Evolutionary conservation across 306 rosid genomes (phyloP), one percentile per base, ranked within the genome.

Genomic region (Casuarina cunninghamiana): DNA sequence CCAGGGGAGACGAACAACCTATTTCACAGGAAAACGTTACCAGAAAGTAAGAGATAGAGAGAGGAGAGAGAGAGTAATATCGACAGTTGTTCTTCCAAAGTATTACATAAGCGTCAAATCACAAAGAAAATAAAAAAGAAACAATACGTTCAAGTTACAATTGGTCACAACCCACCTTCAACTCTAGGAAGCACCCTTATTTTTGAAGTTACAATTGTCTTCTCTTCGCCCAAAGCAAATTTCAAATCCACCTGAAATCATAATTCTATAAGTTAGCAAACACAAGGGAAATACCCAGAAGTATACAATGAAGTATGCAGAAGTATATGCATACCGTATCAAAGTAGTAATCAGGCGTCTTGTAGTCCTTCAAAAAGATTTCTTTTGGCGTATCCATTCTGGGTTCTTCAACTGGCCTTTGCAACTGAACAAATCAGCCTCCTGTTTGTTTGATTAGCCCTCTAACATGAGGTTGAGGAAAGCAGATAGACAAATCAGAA

Each of bases 261-360:
- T 65, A 69, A 49, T 79, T 78, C 70, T 74, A 46, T 69, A 46
- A 75, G 81, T 57, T 63, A 58, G 21, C 26, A 62, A 70, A 69
- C 46, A 80, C 15, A 80, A 53, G 26, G 78, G 26, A 48, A n/a
- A 12, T 11, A 3, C 39, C 67, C 11, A 43, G n/a, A 58, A 6
- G 6, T 26, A 76, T 58, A 75, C 39, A 6, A 48, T 83, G 83
- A 72, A 76, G 53, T 45, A 7, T 38, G 71, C 75, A 80, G 61
- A 54, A 3, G 16, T 57, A 72, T 73, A 75, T 77, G 49, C 77
- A 48, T 84, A 93, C 98, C 81, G 86, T 81, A 51, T 95, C 97
- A 82, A 95, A 93, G 86, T 91, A 93, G 88, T 93, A 90, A 87
- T 95, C 93, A 17, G 99, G 98, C 91, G 21, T 87, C 83, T 91